Evolutionary conservation across 306 rosid genomes (phyloP), one percentile per base, ranked within the genome.

Genomic region (Vachellia pachyceras): DNA sequence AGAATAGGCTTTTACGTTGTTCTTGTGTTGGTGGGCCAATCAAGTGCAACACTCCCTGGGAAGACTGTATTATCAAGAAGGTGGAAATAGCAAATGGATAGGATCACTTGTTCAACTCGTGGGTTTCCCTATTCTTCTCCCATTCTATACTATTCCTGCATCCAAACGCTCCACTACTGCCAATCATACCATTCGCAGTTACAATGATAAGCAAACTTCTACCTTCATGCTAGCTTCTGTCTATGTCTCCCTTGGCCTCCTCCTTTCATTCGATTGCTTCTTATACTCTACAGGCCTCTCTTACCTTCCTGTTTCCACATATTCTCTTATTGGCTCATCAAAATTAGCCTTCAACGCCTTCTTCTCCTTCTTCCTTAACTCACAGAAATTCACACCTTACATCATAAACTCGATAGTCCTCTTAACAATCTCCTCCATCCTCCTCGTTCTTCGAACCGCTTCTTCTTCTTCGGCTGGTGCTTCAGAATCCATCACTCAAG

Each of bases 321-420:
- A 66, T 82, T 85, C 91, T 6, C 87, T 88, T 42, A 77, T 90
- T 36, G 73, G 84, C 50, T 74, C 89, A 40, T 87, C 90, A 3
- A 89, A 87, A 47, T 67, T 85, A 73, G 90, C 90, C 63, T 89
- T 87, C 82, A 91, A 76, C 72, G 92, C 92, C 5, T 36, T 91
- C 44, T 91, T 91, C 85, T 89, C 92, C 36, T 87, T 66, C 85
- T 77, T 89, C 80, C 85, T 91, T 37, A 91, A 88, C 61, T 76
- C 87, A 0, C 85, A 80, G 20, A 66, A 84, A 80, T 84, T 91
- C 89, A 89, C 90, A 35, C 84, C 92, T 33, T 88, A 49, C 69
- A 80, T 83, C 44, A 44, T 83, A 46, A 88, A 88, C 63, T 86
- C 93, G 42, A 82, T 88, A 36, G 85, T 89, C 68, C 86, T 89